Percentiles rank a stretch among this genome's conserved stretches.
phyloP scores from a whole-genome alignment of 1,284 basidiomycete species.

The Nidula niveotomentosa region DNA sequence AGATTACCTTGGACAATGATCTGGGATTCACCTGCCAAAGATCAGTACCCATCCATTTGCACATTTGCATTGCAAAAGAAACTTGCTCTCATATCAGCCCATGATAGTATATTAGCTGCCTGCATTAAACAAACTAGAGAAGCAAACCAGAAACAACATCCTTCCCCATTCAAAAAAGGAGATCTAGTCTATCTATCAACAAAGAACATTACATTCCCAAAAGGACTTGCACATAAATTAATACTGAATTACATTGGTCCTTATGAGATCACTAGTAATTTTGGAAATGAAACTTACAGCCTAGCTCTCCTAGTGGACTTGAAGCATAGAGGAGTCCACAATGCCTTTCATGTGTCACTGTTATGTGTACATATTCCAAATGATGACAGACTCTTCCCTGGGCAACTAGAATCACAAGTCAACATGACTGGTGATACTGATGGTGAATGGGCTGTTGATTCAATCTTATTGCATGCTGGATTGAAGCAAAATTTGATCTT shows the following conservation, averaged over 20 bases:
- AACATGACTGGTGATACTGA: slow-evolving; percentile 4
- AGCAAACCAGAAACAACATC: slow-evolving; percentile 20
- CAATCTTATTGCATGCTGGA: slow-evolving; percentile 26
- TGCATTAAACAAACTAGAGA: slow-evolving; percentile 21
- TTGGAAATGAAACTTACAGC: slow-evolving; percentile 12
- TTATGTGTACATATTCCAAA: slow-evolving; percentile 23
- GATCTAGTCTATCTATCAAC: slow-evolving; percentile 29
- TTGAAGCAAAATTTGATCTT: slow-evolving; percentile 19
- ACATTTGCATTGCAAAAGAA: slow-evolving; percentile 19
- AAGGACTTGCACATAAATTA: slow-evolving; percentile 6
- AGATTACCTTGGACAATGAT: slow-evolving; percentile 25
- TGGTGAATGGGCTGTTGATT: slow-evolving; percentile 28
- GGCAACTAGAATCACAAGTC: slow-evolving; percentile 10
- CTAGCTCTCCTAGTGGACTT: slow-evolving; percentile 12
- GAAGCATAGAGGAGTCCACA: too few species aligned
- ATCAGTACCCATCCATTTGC: slow-evolving; percentile 21
- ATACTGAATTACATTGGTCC: slow-evolving; percentile 7
- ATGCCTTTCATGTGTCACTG: slow-evolving; percentile 30
- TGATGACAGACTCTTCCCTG: slow-evolving; percentile 26
- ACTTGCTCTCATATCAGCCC: slow-evolving; percentile 22
- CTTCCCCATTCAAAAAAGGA: slow-evolving; percentile 13
- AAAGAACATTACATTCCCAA: slow-evolving; percentile 18
- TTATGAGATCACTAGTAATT: not conserved
- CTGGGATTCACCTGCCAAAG: slow-evolving; percentile 12
- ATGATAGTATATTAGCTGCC: slow-evolving; percentile 26